phyloP scores from a whole-genome alignment of 176 grass and related monocot species.

The Musa troglodytarum region DNA sequence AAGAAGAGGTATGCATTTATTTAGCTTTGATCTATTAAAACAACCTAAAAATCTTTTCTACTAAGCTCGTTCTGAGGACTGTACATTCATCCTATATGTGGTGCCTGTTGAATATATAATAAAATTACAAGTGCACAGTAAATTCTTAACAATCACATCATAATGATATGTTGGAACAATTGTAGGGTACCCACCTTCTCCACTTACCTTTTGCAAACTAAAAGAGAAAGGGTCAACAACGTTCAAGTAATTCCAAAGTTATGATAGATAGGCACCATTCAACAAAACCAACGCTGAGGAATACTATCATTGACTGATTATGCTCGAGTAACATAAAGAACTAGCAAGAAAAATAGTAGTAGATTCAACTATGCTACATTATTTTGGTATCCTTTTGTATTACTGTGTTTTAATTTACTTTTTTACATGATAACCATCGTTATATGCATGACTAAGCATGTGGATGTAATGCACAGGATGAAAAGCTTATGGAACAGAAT shows the following conservation, averaged over 20 bases:
- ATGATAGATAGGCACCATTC: background rate
- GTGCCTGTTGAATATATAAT: background rate
- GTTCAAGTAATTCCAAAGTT: background rate
- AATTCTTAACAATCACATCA: background rate
- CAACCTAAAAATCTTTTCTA: background rate
- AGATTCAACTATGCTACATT: too few species aligned
- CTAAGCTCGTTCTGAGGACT: background rate
- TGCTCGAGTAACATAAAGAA: background rate
- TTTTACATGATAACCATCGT: background rate
- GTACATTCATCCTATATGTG: background rate
- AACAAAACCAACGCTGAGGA: background rate
- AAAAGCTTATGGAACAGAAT: constrained; percentile 44
- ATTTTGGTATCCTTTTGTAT: background rate
- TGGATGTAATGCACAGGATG: constrained; percentile 45
- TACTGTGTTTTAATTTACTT: background rate
- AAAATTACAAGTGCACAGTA: background rate
- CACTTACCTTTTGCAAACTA: too few species aligned
- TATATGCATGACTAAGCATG: background rate
- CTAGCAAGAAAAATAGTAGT: background rate
- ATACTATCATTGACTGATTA: background rate
- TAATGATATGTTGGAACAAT: background rate
- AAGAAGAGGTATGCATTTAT: constrained; percentile 55
- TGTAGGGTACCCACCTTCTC: too few species aligned
- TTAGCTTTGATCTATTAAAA: background rate
- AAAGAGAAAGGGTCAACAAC: too few species aligned